Base-by-base conservation (phyloP, 2,329 filamentous ascomycete genomes). In the Monosporascus sp. region DNA sequence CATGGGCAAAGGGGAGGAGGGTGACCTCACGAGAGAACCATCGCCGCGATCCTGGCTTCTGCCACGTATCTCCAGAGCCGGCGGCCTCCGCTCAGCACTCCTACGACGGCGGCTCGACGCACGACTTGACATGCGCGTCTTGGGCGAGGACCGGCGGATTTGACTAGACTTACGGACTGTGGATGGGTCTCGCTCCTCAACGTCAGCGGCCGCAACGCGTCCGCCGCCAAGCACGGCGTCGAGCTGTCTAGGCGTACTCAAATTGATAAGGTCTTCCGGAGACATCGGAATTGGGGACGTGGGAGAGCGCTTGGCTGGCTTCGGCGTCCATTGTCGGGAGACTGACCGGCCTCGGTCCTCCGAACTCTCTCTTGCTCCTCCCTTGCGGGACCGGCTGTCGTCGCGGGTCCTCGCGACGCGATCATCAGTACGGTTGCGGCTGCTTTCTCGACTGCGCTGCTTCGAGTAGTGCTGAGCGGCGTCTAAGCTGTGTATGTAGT, bases 271-370 rank as follows among this genome's bases (percentile, higher is more conserved):
- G 63, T 97, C 91, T 62, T 96, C 90, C 0, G 91, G 91, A 3
- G 92, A 96, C 92, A 97, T 97, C 3, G 92, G 90, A 2, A 96
- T 81, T 0, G 93, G 93, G 0, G 93, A 97, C 2, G 90, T 95
- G 1, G 93, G 93, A 1, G 93, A 97, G 22, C 89, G 81, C 71
- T 96, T 96, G 14, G 85, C 82, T 18, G 88, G 83, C 64, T 84
- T 87, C 57, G 87, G 72, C 53, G 78, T 72, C 56, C 67, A 90
- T 58, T 85, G 87, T 22, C 86, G 81, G 45, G 81, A 78, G 14
- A 80, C 74, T 24, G 79, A 79, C 56, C 89, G 81, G 20, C 88
- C 89, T 53, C 89, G 84, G 43, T 88, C 87, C 58, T 87, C 82
- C 0, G 89, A 90, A 11, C 70, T 68, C 18, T 89, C 86, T 22